A percentile compares a stretch with the other conserved stretches of the same genome.
phyloP scores from a whole-genome alignment of 306 rosid genomes.

The Cucumis hystrix region DNA sequence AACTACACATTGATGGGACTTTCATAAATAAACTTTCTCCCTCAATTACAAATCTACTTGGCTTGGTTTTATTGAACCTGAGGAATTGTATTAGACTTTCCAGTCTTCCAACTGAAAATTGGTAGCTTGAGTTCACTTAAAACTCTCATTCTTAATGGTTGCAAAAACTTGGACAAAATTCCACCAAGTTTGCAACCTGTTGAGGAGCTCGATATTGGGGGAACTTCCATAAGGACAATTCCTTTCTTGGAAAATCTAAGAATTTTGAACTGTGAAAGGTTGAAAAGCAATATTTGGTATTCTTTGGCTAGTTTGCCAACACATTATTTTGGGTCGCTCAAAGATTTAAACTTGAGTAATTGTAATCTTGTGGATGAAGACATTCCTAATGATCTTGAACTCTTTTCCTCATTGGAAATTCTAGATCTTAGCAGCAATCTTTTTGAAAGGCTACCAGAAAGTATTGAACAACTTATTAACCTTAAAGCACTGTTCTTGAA shows the following conservation, averaged over 20 bases:
- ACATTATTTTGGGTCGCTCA: too few species aligned
- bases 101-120: background rate
- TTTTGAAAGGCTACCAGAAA: background rate
- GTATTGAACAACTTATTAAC: background rate
- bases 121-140: background rate
- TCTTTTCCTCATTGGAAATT: background rate
- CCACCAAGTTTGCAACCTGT: background rate
- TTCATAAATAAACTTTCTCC: background rate
- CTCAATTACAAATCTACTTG: background rate
- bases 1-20: constrained; percentile 10
- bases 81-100: constrained; percentile 5
- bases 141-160: constrained; percentile 9
- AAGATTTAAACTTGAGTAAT: background rate
- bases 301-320: background rate
- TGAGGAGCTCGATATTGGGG: constrained; percentile 1
- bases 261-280: too few species aligned
- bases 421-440: constrained; percentile 1
- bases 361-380: constrained; percentile 10
- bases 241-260: background rate
- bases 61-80: constrained; percentile 3
- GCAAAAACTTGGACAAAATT: background rate
- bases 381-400: background rate
- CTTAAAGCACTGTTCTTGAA: background rate
- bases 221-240: background rate
- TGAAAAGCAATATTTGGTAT: background rate